Evolutionary conservation across 202 grass and related monocot genomes (phyloP), one percentile per base, ranked within the genome.

Genomic region (Digitaria exilis): DNA sequence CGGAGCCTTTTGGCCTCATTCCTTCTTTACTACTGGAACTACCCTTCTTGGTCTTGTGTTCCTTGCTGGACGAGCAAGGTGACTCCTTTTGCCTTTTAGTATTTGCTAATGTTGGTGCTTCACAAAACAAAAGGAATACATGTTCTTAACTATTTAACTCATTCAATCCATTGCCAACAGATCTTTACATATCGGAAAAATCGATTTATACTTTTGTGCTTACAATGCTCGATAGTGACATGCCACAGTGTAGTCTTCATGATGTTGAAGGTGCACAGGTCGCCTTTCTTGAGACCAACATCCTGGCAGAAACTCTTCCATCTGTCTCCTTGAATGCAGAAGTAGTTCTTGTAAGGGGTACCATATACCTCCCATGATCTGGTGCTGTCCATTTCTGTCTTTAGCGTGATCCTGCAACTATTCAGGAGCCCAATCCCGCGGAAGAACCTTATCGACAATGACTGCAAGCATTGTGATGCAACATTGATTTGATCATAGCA

Each of bases 191-290:
- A 45, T 19, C 1, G 34, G 24, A 42, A 55, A 52, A 55, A 58
- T 24, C 5, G 15, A 18, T 30, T 31, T 45, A 64, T 26, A 7
- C 28, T 39, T 39, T 0, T 44, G 12, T 44, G 4, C 37, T 69
- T 69, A 69, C 26, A 28, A 34, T 11, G 63, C 10, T 46, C 13
- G 49, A 82, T 57, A 61, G 19, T 41, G 14, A 71, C 75, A 44
- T 55, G 31, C 82, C 83, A 85, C 70, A 85, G 1, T 0, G 0
- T 21, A 3, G 54, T 68, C 2, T 73, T 4, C 5, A 88, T 2
- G 28, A 94, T 71, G 9, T 67, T 77, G 78, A 94, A 82, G 50
- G 54, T 77, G 71, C 91, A 94, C 1, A 76, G 6, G 18, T 94
- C 88, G 1, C 85, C 85, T 17, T 7, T 18, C 68, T 91, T 80